Conservation (phyloP, 345 rosid genomes). For the Eucalyptus tenuipes region DNA sequence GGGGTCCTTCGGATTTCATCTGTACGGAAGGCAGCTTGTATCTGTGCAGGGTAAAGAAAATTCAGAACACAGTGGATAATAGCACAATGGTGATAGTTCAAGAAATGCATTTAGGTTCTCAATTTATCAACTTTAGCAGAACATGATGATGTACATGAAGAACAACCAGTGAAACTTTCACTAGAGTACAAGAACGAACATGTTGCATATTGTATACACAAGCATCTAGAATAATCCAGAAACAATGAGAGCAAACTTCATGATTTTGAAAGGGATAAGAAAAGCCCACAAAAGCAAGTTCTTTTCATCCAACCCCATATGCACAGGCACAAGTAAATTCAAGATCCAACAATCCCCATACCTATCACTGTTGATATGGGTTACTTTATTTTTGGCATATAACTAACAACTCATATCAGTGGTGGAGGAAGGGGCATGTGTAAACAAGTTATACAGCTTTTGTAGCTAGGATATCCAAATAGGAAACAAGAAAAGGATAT, state of each 20-base stretch:
- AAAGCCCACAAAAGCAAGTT: background rate
- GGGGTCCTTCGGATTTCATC: constrained; percentile 98
- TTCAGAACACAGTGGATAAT: background rate
- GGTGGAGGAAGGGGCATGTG: background rate
- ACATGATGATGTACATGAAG: background rate
- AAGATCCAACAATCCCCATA: background rate
- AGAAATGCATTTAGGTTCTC: background rate
- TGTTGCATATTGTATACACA: background rate
- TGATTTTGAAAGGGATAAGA: background rate
- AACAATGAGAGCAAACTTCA: background rate
- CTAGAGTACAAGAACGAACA: background rate
- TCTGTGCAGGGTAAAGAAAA: constrained; percentile 23
- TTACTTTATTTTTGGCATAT: background rate
- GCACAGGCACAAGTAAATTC: background rate
- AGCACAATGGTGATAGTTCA: background rate
- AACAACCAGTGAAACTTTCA: background rate
- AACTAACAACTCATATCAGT: background rate
- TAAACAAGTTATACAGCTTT: background rate
- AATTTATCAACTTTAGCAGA: background rate
- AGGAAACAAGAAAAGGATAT: background rate
- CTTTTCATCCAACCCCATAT: background rate
- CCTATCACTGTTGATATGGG: background rate
- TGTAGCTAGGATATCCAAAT: background rate
- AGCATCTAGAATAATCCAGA: background rate
- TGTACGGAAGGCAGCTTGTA: constrained; percentile 99